phyloP scores from a whole-genome alignment of 768 basidiomycete genomes.

The Leccinum pellstonianum region DNA sequence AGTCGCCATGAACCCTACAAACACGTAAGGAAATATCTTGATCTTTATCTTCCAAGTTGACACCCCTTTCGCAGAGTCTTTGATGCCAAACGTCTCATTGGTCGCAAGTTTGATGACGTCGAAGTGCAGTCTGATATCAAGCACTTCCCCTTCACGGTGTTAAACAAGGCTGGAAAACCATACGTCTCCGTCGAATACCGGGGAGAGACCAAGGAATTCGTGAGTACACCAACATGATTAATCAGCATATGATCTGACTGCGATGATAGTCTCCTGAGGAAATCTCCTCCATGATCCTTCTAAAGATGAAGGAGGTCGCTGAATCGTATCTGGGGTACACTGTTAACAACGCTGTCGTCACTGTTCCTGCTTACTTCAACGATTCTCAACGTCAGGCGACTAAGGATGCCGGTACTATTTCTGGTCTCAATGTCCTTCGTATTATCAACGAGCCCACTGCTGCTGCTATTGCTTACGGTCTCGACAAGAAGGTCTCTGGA shows the following conservation, averaged over 20 bases:
- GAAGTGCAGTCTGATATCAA: conserved; percentile 84
- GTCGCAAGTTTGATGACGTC: conserved; percentile 81
- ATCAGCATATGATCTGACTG: conserved; percentile 15
- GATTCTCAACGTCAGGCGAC: conserved; percentile 99
- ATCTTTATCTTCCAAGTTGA: conserved; percentile 6
- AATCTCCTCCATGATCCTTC: conserved; percentile 95
- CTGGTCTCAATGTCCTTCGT: conserved; percentile 93
- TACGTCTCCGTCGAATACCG: conserved; percentile 89
- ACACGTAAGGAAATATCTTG: conserved; percentile 51
- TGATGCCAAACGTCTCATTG: conserved; percentile 97
- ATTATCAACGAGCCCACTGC: conserved; percentile 99
- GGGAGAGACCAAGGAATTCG: conserved; percentile 91
- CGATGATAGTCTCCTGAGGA: conserved; percentile 82
- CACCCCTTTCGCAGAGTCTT: conserved; percentile 62
- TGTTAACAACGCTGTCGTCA: conserved; percentile 90
- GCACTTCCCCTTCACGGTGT: conserved; percentile 94
- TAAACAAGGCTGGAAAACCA: conserved; percentile 86
- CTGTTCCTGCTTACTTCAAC: conserved; percentile 98
- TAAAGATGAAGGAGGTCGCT: conserved; percentile 98
- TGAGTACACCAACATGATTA: conserved; percentile 37
- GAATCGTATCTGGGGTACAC: conserved; percentile 91
- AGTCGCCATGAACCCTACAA: conserved; percentile 96
- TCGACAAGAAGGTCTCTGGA: conserved; percentile 88
- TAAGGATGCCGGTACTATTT: conserved; percentile 94
- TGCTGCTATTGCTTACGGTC: conserved; percentile 97